Evolutionary conservation across 768 basidiomycete genomes (phyloP), one percentile per base, ranked within the genome.

Genomic region (Xanthoconium stramineum): DNA sequence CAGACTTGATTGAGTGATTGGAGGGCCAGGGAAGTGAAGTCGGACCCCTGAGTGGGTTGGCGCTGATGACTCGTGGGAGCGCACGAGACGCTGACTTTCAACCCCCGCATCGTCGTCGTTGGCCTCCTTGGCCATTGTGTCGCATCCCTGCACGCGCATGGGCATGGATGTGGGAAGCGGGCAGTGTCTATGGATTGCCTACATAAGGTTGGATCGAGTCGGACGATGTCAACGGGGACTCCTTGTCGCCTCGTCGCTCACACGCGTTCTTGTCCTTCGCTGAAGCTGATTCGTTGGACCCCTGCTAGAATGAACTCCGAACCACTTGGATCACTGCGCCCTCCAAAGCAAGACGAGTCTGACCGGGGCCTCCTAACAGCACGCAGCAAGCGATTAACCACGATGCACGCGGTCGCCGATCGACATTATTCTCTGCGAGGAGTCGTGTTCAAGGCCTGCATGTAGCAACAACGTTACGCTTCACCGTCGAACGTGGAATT

Each of bases 1-100:
- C 65, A 67, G 60, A 60, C 68, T 65, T 59, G 43, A 57, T 65
- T 55, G 68, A 65, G 63, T 69, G 65, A 68, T 59, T 62, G 47
- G 56, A 69, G 52, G 59, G 49, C 50, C 24, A 53, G 56, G 60
- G 57, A 58, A 58, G 54, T 54, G 56, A 56, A 33, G 52, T 67
- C 65, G 67, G 68, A 65, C 68, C 68, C 68, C 62, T 68, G 24
- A 67, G 68, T 69, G 63, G 68, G 63, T 60, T 58, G 61, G 51
- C 61, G 62, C 62, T 44, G 57, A 55, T 59, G 52, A 54, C 60
- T 67, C 67, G 66, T 69, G 66, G 65, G 67, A 62, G 66, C 55
- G 45, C 59, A 56, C 55, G 56, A 48, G 56, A 56, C 53, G 55
- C 50, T 52, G 43, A 30, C 28, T 40, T 17, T 38, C 32, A 19